A percentile compares a stretch with the other conserved stretches of the same genome.
phyloP scores from a whole-genome alignment of 164 flowering plant genomes.

The Piper longum region DNA sequence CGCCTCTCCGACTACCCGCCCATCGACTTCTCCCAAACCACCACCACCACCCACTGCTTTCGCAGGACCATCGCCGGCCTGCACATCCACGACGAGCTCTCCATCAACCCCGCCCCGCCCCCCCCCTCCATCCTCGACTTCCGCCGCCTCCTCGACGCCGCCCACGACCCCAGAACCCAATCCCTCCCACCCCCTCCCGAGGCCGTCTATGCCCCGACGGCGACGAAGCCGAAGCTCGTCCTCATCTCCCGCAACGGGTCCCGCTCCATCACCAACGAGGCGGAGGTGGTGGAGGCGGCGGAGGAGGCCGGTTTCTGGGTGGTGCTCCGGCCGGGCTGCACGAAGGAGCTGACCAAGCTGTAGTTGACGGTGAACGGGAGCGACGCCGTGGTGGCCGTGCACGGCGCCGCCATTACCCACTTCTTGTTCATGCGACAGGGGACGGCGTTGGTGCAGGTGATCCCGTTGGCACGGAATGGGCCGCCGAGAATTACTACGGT shows the following conservation, averaged over 20 bases:
- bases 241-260: constrained; percentile 66
- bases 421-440: constrained; percentile 71
- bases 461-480: constrained; percentile 82
- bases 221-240: constrained; percentile 36
- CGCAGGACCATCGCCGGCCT: constrained; percentile 66
- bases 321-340: constrained; percentile 43
- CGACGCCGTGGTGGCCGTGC: constrained; percentile 83
- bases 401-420: constrained; percentile 97
- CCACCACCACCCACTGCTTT: constrained; percentile 58
- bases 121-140: constrained; percentile 51
- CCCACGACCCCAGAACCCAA: constrained; percentile 55
- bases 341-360: constrained; percentile 61
- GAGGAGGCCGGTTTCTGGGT: constrained; percentile 55
- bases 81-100: constrained; percentile 77
- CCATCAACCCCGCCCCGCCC: constrained; percentile 46
- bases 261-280: constrained; percentile 56
- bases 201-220: neutral
- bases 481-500: constrained; percentile 78
- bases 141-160: constrained; percentile 41
- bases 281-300: constrained; percentile 42
- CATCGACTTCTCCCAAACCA: constrained; percentile 41
- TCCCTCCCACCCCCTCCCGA: constrained; percentile 18
- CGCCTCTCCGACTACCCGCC: constrained; percentile 58
- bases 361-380: constrained; percentile 64
- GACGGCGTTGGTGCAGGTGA: constrained; percentile 58